phyloP scores from a whole-genome alignment of 2,329 filamentous ascomycete genomes.

The Xylaria sp. region DNA sequence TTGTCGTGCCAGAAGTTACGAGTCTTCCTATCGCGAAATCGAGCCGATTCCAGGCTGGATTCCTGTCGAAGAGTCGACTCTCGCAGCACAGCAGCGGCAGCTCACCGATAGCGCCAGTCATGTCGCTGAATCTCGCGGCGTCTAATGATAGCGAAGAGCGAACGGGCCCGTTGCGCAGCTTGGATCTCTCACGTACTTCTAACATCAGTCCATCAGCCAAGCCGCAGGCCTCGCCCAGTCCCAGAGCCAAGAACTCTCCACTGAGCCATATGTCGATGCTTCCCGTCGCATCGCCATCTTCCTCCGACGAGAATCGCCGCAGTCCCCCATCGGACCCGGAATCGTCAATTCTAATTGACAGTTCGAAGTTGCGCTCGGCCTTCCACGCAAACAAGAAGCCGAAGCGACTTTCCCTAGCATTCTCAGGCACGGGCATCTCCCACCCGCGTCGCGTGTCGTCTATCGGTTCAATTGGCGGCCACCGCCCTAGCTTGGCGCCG shows the following conservation, averaged over 20 bases:
- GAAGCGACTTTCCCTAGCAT: constrained; percentile 36
- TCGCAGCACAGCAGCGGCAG: constrained; percentile 39
- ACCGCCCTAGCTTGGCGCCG: constrained; percentile 28
- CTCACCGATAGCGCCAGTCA: constrained; percentile 56
- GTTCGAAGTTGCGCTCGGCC: constrained; percentile 50
- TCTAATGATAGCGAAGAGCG: constrained; percentile 51
- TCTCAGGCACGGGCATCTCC: constrained; percentile 15
- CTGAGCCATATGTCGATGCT: constrained; percentile 10
- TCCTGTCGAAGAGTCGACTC: constrained; percentile 57
- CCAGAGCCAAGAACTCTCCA: constrained; percentile 20
- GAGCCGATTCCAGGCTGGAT: constrained; percentile 82
- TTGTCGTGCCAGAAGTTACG: constrained; percentile 47
- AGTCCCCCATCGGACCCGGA: constrained; percentile 45
- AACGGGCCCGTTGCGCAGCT: constrained; percentile 46
- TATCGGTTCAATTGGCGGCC: constrained; percentile 35
- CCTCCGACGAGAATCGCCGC: constrained; percentile 49
- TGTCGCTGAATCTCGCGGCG: constrained; percentile 54
- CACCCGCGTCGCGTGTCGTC: constrained; percentile 43
- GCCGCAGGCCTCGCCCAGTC: constrained; percentile 30
- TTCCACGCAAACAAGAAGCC: constrained; percentile 49
- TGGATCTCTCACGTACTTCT: constrained; percentile 45
- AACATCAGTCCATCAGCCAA: constrained; percentile 47
- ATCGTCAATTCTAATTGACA: constrained; percentile 43
- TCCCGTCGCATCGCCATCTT: constrained; percentile 32
- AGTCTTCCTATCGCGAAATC: constrained; percentile 46